Percentiles rank a stretch among this genome's conserved stretches.
phyloP scores from a whole-genome alignment of 2,329 filamentous ascomycete genomes.

The Ceratocystis lukuohia region DNA sequence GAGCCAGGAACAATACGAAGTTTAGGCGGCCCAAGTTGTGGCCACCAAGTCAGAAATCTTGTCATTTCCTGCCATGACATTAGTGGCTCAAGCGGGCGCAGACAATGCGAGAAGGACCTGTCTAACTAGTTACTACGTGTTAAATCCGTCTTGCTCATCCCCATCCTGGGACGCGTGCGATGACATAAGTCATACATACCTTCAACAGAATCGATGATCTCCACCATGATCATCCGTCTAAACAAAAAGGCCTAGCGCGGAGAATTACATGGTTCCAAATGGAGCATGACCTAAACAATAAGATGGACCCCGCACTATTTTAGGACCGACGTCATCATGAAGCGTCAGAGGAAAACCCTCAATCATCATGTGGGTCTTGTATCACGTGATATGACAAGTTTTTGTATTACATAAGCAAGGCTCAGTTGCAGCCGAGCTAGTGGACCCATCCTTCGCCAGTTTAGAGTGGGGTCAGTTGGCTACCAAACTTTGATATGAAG shows the following conservation, averaged over 20 bases:
- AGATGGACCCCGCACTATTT: not conserved
- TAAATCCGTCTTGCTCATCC: no score
- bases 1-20: slow-evolving; percentile 1
- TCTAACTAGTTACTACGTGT: not conserved
- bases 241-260: not conserved
- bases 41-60: not conserved
- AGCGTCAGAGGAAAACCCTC: not conserved
- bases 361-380: not conserved
- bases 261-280: not conserved
- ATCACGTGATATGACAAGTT: not conserved
- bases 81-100: not conserved
- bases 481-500: slow-evolving; percentile 13
- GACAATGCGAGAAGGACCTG: not conserved
- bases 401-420: not conserved
- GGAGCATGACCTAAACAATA: not conserved
- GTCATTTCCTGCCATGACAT: not conserved
- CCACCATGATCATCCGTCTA: not conserved
- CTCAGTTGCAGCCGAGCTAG: not conserved
- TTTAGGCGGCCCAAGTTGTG: not conserved
- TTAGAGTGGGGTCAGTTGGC: slow-evolving; percentile 4
- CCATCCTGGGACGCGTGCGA: no score
- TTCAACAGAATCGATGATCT: not conserved
- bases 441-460: not conserved
- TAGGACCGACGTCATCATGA: not conserved
- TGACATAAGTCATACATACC: no score